phyloP scores from a whole-genome alignment of 2,329 filamentous ascomycete genomes.

The Lasiodiplodia theobromae region DNA sequence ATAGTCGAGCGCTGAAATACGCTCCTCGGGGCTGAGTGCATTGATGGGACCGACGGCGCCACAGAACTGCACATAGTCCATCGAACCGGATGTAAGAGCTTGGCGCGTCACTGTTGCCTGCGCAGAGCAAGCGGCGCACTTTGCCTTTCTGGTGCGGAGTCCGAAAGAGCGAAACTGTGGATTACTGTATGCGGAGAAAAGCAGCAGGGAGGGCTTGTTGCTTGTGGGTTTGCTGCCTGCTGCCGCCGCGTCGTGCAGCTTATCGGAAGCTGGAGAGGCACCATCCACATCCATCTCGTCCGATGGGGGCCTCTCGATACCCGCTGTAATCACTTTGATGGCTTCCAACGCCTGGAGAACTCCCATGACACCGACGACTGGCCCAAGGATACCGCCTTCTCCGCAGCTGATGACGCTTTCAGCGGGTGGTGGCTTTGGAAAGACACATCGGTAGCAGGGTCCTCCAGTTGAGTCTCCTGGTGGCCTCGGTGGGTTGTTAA shows the following conservation, averaged over 20 bases:
- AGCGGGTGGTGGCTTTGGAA: conserved; percentile 83
- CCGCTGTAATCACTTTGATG: conserved; percentile 76
- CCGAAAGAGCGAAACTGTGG: conserved; percentile 75
- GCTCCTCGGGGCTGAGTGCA: conserved; percentile 68
- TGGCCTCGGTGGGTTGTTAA: conserved; percentile 78
- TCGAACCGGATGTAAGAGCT: conserved; percentile 67
- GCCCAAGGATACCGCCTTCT: conserved; percentile 90
- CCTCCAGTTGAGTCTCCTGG: conserved; percentile 66
- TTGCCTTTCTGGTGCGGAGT: conserved; percentile 71
- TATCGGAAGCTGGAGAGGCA: conserved; percentile 36
- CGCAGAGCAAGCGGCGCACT: conserved; percentile 79
- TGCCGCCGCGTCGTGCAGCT: conserved; percentile 37
- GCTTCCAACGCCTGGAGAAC: conserved; percentile 89
- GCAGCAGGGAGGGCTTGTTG: conserved; percentile 51
- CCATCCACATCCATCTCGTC: conserved; percentile 26
- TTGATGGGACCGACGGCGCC: conserved; percentile 65
- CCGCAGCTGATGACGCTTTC: conserved; percentile 85
- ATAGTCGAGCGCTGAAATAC: conserved; percentile 68
- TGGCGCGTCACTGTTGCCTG: conserved; percentile 68
- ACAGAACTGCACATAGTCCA: conserved; percentile 90
- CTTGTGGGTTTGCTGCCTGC: conserved; percentile 31
- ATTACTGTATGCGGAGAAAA: conserved; percentile 63
- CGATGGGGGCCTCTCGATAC: not conserved
- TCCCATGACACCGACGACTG: conserved; percentile 92
- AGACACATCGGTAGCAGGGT: conserved; percentile 94